These are phyloP conservation scores for Rhizophora mangle DNA, from an alignment of 345 rosid genomes.

Conservation along the genomic window DNA sequence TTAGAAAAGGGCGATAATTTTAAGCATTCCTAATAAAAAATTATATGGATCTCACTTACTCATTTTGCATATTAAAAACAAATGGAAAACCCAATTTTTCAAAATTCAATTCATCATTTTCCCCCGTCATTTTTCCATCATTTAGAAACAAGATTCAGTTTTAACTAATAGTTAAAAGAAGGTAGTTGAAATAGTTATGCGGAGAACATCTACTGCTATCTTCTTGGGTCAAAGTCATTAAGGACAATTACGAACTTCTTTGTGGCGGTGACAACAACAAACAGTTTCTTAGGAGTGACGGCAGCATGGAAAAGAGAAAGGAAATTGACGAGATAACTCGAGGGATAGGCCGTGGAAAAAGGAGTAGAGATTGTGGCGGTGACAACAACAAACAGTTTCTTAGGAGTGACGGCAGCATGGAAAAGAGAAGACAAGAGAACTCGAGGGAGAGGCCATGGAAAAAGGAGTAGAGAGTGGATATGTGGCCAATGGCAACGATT, in stretches of 20 bases:
- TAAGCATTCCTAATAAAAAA: too few species aligned
- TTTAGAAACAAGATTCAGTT: neutral
- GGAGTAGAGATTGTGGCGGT: slow-evolving; percentile 51
- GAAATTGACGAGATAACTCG: slow-evolving; percentile 40
- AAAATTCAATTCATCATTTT: neutral
- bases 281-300: slow-evolving; percentile 31
- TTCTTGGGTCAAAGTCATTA: slow-evolving; percentile 78
- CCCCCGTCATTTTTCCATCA: neutral
- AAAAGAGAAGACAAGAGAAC: slow-evolving; percentile 25
- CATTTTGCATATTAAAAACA: neutral
- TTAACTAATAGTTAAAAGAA: slow-evolving; percentile 3
- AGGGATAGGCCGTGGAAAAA: slow-evolving; percentile 58
- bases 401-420: too few species aligned
- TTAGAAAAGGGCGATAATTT: too few species aligned
- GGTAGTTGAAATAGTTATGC: neutral
- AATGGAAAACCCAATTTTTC: neutral
- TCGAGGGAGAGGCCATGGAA: slow-evolving; percentile 57
- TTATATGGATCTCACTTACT: neutral
- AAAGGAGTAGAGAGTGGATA: slow-evolving; percentile 30
- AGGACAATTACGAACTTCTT: slow-evolving; percentile 90
- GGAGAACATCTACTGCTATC: slow-evolving; percentile 41
- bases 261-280: slow-evolving; percentile 52
- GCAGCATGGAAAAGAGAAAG: slow-evolving; percentile 27
- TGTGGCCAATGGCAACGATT: slow-evolving; percentile 15
- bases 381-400: too few species aligned